Percentiles rank a stretch among this genome's conserved stretches.
phyloP scores from a whole-genome alignment of 2,329 filamentous ascomycete genomes.

The Fusarium stilboides region DNA sequence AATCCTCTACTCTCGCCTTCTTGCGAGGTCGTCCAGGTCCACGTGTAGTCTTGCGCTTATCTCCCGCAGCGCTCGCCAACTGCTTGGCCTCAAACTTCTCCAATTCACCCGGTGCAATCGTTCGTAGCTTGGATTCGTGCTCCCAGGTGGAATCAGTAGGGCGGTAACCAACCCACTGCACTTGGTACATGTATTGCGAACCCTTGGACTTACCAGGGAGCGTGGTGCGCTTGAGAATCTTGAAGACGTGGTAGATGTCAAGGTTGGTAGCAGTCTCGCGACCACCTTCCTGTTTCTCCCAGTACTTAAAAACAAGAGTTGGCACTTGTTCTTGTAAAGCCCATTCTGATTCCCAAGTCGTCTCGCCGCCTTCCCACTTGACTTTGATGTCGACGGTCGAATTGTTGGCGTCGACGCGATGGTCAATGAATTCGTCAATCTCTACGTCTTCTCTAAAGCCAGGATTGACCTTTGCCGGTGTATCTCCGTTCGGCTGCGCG shows the following conservation, averaged over 20 bases:
- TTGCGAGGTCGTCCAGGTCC: slow-evolving; percentile 47
- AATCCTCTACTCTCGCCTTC: slow-evolving; percentile 38
- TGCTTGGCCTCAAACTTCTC: slow-evolving; percentile 48
- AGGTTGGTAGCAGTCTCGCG: slow-evolving; percentile 46
- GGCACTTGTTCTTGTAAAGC: slow-evolving; percentile 48
- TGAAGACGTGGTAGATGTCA: slow-evolving; percentile 48
- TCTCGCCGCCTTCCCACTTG: slow-evolving; percentile 45
- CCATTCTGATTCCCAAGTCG: slow-evolving; percentile 49
- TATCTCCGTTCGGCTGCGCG: slow-evolving; percentile 26
- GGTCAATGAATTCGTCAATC: slow-evolving; percentile 42
- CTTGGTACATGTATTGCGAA: slow-evolving; percentile 42
- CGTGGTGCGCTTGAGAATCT: slow-evolving; percentile 44
- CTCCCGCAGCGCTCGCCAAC: slow-evolving; percentile 20
- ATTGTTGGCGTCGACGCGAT: slow-evolving; percentile 43
- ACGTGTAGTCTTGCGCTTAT: slow-evolving; percentile 45
- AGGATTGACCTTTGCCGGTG: slow-evolving; percentile 6
- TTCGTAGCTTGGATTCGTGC: slow-evolving; percentile 42
- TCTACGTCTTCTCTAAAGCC: slow-evolving; percentile 41
- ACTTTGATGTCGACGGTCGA: slow-evolving; percentile 48
- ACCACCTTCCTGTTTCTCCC: slow-evolving; percentile 44
- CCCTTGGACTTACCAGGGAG: slow-evolving; percentile 36
- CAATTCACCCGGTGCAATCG: slow-evolving; percentile 46
- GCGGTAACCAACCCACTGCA: slow-evolving; percentile 50
- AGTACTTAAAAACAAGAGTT: slow-evolving; percentile 48
- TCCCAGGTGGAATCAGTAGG: slow-evolving; percentile 45